Evolutionary conservation across 768 basidiomycete species (phyloP).

Genomic region (Naganishia antarctica): DNA sequence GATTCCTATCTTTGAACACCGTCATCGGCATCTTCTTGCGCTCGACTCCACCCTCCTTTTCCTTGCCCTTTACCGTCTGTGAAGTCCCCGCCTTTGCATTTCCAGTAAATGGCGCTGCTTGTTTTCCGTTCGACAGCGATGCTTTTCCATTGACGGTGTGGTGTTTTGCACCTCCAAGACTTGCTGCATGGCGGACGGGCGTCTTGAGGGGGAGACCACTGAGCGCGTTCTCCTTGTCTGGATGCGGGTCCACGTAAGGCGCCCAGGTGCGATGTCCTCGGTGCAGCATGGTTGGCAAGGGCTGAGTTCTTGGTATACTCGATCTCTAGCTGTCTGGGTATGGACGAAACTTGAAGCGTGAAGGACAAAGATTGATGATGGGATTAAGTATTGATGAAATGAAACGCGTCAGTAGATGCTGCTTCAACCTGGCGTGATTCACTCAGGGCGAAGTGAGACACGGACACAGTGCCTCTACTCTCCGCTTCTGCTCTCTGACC

Average conservation of each 20-base stretch:
- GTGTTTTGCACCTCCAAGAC: conserved; percentile 1
- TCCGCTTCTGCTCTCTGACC: no score
- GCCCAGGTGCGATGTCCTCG: conserved; percentile 17
- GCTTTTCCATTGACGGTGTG: conserved; percentile 11
- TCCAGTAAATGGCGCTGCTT: conserved; percentile 11
- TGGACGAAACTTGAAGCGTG: not conserved
- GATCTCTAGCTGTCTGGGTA: not conserved
- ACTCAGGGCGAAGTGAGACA: conserved; percentile 4
- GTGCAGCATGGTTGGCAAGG: conserved; percentile 2
- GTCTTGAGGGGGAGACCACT: conserved; percentile 8
- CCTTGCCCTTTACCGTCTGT: conserved; percentile 6
- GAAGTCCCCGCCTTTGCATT: conserved; percentile 5
- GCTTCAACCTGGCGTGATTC: conserved; percentile 8
- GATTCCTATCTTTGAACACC: conserved; percentile 14
- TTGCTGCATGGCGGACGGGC: conserved; percentile 1
- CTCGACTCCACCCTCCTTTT: not conserved
- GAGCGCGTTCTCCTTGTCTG: conserved; percentile 20
- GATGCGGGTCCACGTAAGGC: conserved; percentile 18
- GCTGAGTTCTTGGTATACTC: not conserved
- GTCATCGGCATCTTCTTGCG: conserved; percentile 3
- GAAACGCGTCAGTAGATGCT: conserved; percentile 18
- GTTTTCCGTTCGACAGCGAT: not conserved
- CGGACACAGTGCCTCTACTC: not conserved
- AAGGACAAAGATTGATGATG: not conserved
- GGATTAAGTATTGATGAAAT: not conserved